Conservation (phyloP, 495 filamentous ascomycete species). For the Annulohypoxylon maeteangense region DNA sequence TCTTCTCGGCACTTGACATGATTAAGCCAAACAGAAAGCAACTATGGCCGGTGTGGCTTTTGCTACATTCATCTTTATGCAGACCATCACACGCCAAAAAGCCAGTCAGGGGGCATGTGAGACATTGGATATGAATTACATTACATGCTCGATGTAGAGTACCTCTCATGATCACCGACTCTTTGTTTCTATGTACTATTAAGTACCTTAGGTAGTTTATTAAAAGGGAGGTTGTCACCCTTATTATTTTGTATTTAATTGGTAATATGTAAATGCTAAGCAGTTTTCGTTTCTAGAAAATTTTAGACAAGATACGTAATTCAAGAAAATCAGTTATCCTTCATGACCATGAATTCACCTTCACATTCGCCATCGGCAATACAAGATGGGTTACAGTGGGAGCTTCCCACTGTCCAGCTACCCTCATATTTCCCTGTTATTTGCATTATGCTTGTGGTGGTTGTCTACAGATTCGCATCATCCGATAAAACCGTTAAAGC, state of each 20-base stretch:
- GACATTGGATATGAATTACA: not conserved
- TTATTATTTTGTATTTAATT: not conserved
- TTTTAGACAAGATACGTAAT: not conserved
- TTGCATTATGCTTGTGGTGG: constrained; percentile 7
- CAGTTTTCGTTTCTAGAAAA: too few relatives aligned
- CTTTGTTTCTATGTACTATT: not conserved
- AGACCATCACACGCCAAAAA: not conserved
- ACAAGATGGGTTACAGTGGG: constrained; percentile 14
- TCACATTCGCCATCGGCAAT: not conserved
- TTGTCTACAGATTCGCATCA: constrained; percentile 20
- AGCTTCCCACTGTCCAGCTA: not conserved
- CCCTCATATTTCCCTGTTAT: constrained; percentile 11
- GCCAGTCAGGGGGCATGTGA: not conserved
- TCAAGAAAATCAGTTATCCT: not conserved
- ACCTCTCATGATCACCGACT: not conserved
- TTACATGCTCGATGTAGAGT: not conserved
- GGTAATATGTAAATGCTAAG: not conserved
- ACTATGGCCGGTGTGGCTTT: not conserved
- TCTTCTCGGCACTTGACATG: not conserved
- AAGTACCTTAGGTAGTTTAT: not conserved
- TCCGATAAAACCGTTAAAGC: constrained; percentile 16
- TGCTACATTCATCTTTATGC: not conserved
- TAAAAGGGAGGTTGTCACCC: not conserved
- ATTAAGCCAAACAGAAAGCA: not conserved
- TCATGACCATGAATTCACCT: constrained; percentile 3